Evolutionary conservation across 345 rosid species (phyloP).

Genomic region (Populus euphratica): DNA sequence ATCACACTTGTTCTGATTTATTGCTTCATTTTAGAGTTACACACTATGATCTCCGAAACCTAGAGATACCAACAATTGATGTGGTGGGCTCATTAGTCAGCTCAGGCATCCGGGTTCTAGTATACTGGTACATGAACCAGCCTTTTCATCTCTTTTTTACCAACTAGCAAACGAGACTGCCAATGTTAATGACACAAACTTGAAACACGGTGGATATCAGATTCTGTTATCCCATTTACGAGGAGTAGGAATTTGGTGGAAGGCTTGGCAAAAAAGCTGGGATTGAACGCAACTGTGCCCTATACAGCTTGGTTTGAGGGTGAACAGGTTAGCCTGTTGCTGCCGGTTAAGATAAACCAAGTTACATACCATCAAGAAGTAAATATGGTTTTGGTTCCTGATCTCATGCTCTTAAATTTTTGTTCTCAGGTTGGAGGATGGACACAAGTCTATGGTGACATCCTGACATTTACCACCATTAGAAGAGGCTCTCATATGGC

Average conservation of each 20-base stretch:
- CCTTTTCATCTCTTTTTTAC: background rate
- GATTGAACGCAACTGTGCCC: background rate
- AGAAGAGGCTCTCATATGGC: background rate
- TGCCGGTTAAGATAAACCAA: background rate
- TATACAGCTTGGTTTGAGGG: conserved; percentile 10
- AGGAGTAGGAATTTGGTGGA: conserved; percentile 13
- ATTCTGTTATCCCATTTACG: conserved; percentile 11
- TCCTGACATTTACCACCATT: background rate
- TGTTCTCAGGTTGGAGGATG: background rate
- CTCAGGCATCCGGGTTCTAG: conserved; percentile 18
- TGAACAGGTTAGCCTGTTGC: background rate
- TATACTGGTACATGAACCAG: conserved; percentile 7
- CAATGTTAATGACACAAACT: background rate
- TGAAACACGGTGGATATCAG: conserved; percentile 20
- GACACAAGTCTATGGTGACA: background rate
- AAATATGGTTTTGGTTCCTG: no score
- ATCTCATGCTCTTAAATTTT: background rate
- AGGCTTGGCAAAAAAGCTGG: conserved; percentile 9
- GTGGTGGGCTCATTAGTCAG: conserved; percentile 17
- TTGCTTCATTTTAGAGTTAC: background rate
- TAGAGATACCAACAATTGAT: conserved; percentile 19
- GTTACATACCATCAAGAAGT: background rate
- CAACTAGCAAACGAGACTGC: background rate
- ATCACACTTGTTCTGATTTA: background rate
- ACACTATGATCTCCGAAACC: background rate